phyloP scores from a whole-genome alignment of 129 eudicot species.

The Flaveria trinervia region DNA sequence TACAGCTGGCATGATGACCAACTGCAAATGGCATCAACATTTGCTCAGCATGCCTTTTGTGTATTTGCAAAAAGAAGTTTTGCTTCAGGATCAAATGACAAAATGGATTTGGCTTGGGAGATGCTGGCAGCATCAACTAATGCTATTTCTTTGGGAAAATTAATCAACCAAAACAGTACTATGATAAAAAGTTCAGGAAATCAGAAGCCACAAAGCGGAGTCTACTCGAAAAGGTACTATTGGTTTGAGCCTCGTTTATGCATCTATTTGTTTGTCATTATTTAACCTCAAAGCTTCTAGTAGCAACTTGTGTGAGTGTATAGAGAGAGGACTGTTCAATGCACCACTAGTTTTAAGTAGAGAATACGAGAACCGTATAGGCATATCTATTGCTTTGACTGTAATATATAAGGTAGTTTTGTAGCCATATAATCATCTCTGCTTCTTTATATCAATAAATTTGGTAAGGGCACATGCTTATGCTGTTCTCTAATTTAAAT shows the following conservation, averaged over 20 bases:
- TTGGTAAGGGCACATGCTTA: neutral
- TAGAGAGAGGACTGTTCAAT: neutral
- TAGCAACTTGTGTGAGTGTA: neutral
- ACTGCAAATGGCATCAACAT: slow-evolving; percentile 65
- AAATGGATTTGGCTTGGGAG: slow-evolving; percentile 65
- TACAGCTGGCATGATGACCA: slow-evolving; percentile 77
- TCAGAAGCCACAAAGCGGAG: slow-evolving; percentile 32
- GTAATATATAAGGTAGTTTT: neutral
- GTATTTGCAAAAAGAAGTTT: slow-evolving; percentile 58
- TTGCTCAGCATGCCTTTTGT: slow-evolving; percentile 86
- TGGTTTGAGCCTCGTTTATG: neutral
- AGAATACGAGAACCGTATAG: neutral
- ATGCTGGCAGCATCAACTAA: slow-evolving; percentile 71
- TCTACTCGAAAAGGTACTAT: slow-evolving; percentile 49
- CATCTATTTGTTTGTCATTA: neutral
- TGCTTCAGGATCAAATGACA: slow-evolving; percentile 42
- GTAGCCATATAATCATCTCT: neutral
- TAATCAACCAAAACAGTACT: slow-evolving; percentile 40
- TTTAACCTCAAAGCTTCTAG: neutral
- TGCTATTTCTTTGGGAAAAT: slow-evolving; percentile 69
- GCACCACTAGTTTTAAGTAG: neutral
- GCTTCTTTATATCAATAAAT: neutral
- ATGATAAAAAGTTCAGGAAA: slow-evolving; percentile 20
- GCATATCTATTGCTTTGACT: neutral
- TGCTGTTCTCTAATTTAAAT: neutral